Evolutionary conservation across 1,284 basidiomycete species (phyloP), one percentile per base, ranked within the genome.

Genomic region (Microbotryum intermedium): DNA sequence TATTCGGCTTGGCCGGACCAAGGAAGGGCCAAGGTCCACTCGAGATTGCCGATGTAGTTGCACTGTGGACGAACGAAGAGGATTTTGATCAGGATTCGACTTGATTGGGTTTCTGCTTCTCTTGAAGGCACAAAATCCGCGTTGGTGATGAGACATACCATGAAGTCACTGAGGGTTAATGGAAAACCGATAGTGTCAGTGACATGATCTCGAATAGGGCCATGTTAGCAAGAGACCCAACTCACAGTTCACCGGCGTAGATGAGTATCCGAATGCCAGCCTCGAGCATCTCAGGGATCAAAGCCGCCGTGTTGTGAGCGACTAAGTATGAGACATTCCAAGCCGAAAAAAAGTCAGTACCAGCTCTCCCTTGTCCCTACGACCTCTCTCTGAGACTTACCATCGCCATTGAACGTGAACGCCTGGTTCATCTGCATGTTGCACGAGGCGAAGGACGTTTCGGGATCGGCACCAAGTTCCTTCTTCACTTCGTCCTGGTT

Each of bases 161-260:
- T 29, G 23, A 34, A 34, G 29, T 10, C 11, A 25, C 44, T 34
- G 10, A 8, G 8, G 30, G n/a, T 43, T 10, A 4, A 16, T n/a
- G 23, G 25, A 18, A 45, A 4, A 18, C 42, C 39, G n/a, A 48
- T 18, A 8, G n/a, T 20, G 30, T n/a, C n/a, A n/a, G n/a, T n/a
- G n/a, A n/a, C n/a, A n/a, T n/a, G n/a, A n/a, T n/a, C n/a, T n/a
- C n/a, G n/a, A n/a, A n/a, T n/a, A n/a, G n/a, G n/a, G n/a, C n/a
- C n/a, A n/a, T n/a, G n/a, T n/a, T n/a, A n/a, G 10, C 11, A 25
- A 28, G 26, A 23, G 29, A 34, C 44, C 7, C 77, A 86, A 84
- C 74, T 92, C 90, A 79, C 86, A 84, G 70, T 9, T 87, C 85
- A 26, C 88, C 89, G 58, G 88, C 87, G 71, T 91, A 92, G 43